A percentile compares a stretch with the other conserved stretches of the same genome.
Conservation (phyloP, 1,284 basidiomycete genomes). For the Ustilago bromivora region DNA sequence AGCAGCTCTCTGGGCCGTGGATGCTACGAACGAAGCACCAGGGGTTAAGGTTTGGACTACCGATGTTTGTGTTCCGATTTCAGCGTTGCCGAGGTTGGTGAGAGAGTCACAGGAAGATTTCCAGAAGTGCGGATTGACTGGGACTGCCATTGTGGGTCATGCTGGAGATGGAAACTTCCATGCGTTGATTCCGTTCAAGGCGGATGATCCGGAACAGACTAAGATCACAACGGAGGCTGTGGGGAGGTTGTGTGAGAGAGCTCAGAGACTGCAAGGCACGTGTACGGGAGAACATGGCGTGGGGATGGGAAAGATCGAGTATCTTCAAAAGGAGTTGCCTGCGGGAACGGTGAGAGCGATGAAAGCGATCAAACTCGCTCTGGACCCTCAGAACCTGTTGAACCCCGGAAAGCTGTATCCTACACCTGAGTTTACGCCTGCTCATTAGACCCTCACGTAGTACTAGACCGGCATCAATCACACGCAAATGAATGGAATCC, state of each 20-base stretch:
- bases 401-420: conserved; percentile 63
- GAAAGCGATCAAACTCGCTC: conserved; percentile 51
- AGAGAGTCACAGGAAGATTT: conserved; percentile 50
- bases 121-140: conserved; percentile 26
- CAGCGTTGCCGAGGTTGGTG: conserved; percentile 80
- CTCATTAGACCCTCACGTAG: conserved; percentile 4
- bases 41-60: conserved; percentile 81
- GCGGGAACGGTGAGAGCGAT: conserved; percentile 54
- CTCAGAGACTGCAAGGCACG: conserved; percentile 72
- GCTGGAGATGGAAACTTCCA: conserved; percentile 81
- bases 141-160: conserved; percentile 79
- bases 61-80: conserved; percentile 80
- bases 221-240: conserved; percentile 71
- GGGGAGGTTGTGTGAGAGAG: conserved; percentile 71
- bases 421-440: conserved; percentile 11
- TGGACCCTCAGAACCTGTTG: conserved; percentile 61
- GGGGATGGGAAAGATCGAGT: conserved; percentile 59
- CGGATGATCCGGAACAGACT: conserved; percentile 41
- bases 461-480: neutral
- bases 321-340: conserved; percentile 58
- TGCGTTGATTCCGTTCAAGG: conserved; percentile 56
- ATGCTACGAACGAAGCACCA: conserved; percentile 75
- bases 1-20: conserved; percentile 80
- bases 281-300: conserved; percentile 71
- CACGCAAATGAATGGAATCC: neutral